phyloP scores from a whole-genome alignment of 2,329 filamentous ascomycete genomes.

The Xylaria arbuscula region DNA sequence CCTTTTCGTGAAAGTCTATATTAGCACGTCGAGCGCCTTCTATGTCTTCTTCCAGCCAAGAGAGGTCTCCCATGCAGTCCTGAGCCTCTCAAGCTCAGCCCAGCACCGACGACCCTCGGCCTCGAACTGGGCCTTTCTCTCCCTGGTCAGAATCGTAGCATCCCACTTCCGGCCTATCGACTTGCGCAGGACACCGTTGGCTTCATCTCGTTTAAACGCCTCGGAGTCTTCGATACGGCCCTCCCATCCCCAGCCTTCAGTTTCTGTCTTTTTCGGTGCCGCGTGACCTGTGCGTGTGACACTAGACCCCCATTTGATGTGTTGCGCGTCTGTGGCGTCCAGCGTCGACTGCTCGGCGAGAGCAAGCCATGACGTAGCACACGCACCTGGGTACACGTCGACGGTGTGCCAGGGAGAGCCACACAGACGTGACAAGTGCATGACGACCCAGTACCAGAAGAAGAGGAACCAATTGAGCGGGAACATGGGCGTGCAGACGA shows the following conservation, averaged over 20 bases:
- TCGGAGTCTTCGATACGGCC: constrained; percentile 65
- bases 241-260: constrained; percentile 85
- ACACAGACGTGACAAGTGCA: constrained; percentile 78
- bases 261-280: constrained; percentile 79
- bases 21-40: neutral
- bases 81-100: constrained; percentile 77
- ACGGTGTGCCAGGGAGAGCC: constrained; percentile 91
- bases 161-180: constrained; percentile 69
- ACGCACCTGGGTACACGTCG: constrained; percentile 80
- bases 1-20: neutral
- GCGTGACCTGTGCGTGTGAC: constrained; percentile 68
- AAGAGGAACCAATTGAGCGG: constrained; percentile 77
- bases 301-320: constrained; percentile 87
- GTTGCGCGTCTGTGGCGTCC: constrained; percentile 64
- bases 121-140: constrained; percentile 71
- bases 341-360: constrained; percentile 73
- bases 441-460: constrained; percentile 73
- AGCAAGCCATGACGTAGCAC: constrained; percentile 80
- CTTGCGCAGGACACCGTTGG: constrained; percentile 62
- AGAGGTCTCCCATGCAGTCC: constrained; percentile 71
- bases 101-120: constrained; percentile 70
- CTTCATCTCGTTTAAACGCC: constrained; percentile 55
- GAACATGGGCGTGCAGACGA: constrained; percentile 85
- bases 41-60: constrained; percentile 42
- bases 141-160: constrained; percentile 68